Base-by-base conservation (phyloP, 2,329 filamentous ascomycete genomes). In the Didymella segeticola region DNA sequence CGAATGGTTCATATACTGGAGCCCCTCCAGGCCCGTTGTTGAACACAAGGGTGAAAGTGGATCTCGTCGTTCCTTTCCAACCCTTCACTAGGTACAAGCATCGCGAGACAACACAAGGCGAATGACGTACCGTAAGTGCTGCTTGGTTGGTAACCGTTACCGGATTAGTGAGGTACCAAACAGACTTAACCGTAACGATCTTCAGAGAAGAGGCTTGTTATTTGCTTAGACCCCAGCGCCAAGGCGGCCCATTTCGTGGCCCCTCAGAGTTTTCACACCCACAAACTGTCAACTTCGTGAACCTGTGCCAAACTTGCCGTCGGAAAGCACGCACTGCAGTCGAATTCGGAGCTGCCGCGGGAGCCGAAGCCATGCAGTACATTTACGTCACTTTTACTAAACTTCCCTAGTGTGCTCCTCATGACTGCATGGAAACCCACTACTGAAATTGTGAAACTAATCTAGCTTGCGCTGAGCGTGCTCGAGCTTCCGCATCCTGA, bases 61-160 rank as follows among this genome's bases (percentile, higher is more conserved):
- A 43, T 42, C 37, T 27, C 26, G 27, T 31, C 43, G n/a, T 11
- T 37, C 20, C 30, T 37, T 36, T 31, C 37, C 38, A 22, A 33
- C 43, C 23, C 22, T 26, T 20, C 38, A 22, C 22, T 27, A n/a
- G n/a, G n/a, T n/a, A 37, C 50, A 48, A 53, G 50, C 43, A 47
- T 34, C 20, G 10, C 9, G 20, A 20, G 31, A 43, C 36, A 52
- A 47, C 47, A n/a, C 42, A 50, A 58, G 57, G 43, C 48, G 53
- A 39, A 45, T 62, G 61, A 62, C 60, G 57, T 59, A 53, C 29
- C 29, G 23, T 36, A 47, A 43, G 37, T 31, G 43, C 38, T 49
- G 53, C 30, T 48, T 52, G 26, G 45, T 39, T 30, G 48, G 34
- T 33, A 42, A 22, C 45, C 47, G 36, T 36, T 45, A 25, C 29